phyloP scores from a whole-genome alignment of 495 filamentous ascomycete genomes.

The Hypoxylon fragiforme region DNA sequence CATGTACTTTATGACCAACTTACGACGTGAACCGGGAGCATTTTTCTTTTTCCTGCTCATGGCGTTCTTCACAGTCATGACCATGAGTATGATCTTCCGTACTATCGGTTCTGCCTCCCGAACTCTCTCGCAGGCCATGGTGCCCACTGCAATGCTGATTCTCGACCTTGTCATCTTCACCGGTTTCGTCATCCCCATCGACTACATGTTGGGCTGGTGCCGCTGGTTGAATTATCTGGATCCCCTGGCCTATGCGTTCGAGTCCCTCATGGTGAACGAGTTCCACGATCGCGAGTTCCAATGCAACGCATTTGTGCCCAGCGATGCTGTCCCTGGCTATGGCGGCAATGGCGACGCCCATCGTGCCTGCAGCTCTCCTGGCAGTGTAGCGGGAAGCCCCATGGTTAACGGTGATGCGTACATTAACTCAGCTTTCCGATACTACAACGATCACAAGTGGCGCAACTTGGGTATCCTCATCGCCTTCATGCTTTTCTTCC shows the following conservation, averaged over 20 bases:
- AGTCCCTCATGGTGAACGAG: conserved; percentile 89
- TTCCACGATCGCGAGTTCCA: conserved; percentile 67
- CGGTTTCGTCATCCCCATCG: conserved; percentile 80
- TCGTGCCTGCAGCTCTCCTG: conserved; percentile 63
- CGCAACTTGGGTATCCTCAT: conserved; percentile 82
- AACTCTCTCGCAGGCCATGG: conserved; percentile 80
- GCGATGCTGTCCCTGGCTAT: conserved; percentile 50
- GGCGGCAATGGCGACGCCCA: conserved; percentile 39
- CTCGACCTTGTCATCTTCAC: conserved; percentile 84
- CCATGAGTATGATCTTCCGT: conserved; percentile 83
- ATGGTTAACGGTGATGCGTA: conserved; percentile 69
- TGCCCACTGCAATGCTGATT: conserved; percentile 80
- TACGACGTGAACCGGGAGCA: conserved; percentile 74
- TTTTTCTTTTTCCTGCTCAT: conserved; percentile 83
- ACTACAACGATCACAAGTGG: conserved; percentile 68
- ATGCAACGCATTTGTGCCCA: conserved; percentile 67
- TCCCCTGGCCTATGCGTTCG: conserved; percentile 84
- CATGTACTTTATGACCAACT: conserved; percentile 85
- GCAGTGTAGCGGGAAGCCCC: conserved; percentile 59
- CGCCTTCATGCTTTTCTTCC: conserved; percentile 70
- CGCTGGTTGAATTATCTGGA: conserved; percentile 88
- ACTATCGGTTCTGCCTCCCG: conserved; percentile 79
- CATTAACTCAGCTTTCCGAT: conserved; percentile 61
- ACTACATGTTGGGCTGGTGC: conserved; percentile 80
- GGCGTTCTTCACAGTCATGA: conserved; percentile 65